Evolutionary conservation across 140 eudicot species (phyloP), one percentile per base, ranked within the genome.

Genomic region (Cichorium intybus): DNA sequence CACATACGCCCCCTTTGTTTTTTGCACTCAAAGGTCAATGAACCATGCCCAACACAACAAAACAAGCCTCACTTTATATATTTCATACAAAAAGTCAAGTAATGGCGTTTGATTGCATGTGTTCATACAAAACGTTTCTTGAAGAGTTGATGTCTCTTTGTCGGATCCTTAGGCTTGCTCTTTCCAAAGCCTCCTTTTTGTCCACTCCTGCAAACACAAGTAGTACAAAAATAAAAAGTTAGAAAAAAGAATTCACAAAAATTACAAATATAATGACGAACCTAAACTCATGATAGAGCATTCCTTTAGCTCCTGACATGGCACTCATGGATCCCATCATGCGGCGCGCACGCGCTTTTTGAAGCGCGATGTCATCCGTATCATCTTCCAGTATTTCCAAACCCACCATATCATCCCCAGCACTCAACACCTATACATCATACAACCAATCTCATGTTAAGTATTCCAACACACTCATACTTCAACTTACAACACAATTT

Each of bases 221-320:
- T 28, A 29, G 18, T 15, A 35, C 8, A 48, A 20, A 10, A 21
- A 3, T 2, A 11, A 41, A 14, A 20, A 0, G 22, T 11, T 3
- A 7, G 35, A 12, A 0, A 8, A 41, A 17, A 10, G 28, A 4
- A 41, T 4, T 1, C 6, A 68, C 10, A 16, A 9, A 29, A 11
- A 43, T 27, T 21, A 17, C 7, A 10, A 17, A 10, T 5, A 4
- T 7, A 31, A 24, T 48, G 21, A 18, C 75, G 39, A 73, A 92
- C 98, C 68, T 75, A 82, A 81, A 92, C 77, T 92, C 98, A 75
- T 83, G 86, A 82, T 92, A 92, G 20, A 79, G 29, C 84, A 74
- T 83, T 24, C 96, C 96, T 66, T 63, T 77, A 54, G 98, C 96
- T 75, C 98, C 98, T 17, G 96, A 92, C 95, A 92, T 85, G 77